Evolutionary conservation across 2,329 filamentous ascomycete genomes (phyloP).

Genomic region (Lasiodiplodia sp.): DNA sequence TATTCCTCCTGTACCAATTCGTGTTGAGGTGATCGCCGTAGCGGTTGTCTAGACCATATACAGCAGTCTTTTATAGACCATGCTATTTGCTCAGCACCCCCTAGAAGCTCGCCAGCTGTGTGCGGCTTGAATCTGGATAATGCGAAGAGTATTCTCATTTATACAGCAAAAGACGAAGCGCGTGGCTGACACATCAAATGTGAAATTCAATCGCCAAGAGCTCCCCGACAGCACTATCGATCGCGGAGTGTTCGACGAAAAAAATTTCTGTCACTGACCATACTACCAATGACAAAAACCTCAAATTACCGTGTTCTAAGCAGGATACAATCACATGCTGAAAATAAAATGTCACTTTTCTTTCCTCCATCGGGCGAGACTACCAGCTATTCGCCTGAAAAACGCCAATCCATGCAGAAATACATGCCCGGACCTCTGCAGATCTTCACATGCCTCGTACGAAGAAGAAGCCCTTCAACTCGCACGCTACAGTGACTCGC

Average conservation of each 20-base stretch:
- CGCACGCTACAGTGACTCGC: background rate
- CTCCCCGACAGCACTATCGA: background rate
- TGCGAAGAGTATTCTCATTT: too few species aligned
- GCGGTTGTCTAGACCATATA: too few species aligned
- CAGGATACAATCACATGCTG: slow-evolving; percentile 16
- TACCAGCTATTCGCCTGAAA: background rate
- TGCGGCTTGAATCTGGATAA: too few species aligned
- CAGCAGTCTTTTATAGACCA: too few species aligned
- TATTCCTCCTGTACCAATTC: background rate
- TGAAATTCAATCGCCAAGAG: background rate
- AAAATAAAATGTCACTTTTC: slow-evolving; percentile 11
- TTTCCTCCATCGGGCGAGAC: background rate
- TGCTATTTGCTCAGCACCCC: too few species aligned
- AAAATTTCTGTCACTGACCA: background rate
- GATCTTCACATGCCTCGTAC: slow-evolving; percentile 12
- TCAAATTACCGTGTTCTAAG: background rate
- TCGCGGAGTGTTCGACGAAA: background rate
- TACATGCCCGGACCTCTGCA: background rate
- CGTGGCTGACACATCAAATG: too few species aligned
- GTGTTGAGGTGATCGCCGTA: background rate
- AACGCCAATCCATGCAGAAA: slow-evolving; percentile 19
- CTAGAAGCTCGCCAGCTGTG: too few species aligned
- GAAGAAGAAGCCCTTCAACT: background rate
- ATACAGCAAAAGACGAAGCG: too few species aligned
- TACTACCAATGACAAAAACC: background rate